phyloP scores from a whole-genome alignment of 2,329 filamentous ascomycete genomes.

The Aspergillus floridensis region DNA sequence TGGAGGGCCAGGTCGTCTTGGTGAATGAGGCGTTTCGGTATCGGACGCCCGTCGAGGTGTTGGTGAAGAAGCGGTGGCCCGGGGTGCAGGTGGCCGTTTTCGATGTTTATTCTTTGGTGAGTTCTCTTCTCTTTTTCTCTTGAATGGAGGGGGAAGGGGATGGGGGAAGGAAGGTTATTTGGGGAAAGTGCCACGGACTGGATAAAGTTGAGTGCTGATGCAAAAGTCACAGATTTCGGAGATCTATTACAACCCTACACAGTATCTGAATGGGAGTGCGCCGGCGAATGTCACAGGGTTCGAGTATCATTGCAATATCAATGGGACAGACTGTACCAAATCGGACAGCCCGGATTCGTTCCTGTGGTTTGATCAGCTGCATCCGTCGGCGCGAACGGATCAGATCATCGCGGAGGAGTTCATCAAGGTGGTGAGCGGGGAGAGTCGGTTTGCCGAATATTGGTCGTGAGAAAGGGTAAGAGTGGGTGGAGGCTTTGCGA shows the following conservation, averaged over 20 bases:
- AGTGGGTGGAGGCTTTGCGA: too few species aligned
- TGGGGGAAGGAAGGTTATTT: too few species aligned
- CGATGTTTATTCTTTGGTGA: constrained; percentile 61
- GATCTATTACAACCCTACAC: constrained; percentile 58
- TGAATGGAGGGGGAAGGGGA: background rate
- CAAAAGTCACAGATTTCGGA: constrained; percentile 52
- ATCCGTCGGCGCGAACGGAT: constrained; percentile 65
- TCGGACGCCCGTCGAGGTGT: constrained; percentile 47
- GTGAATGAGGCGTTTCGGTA: constrained; percentile 54
- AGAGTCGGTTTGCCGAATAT: constrained; percentile 11
- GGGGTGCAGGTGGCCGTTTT: constrained; percentile 63
- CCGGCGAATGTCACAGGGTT: constrained; percentile 61
- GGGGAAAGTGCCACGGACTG: too few species aligned
- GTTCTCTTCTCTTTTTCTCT: constrained; percentile 10
- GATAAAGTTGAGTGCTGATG: background rate
- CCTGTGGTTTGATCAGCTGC: constrained; percentile 70
- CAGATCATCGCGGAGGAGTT: constrained; percentile 57
- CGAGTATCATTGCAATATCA: constrained; percentile 52
- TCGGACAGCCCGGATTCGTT: constrained; percentile 11
- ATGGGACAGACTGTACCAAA: background rate
- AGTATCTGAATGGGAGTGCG: constrained; percentile 61
- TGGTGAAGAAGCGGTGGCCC: constrained; percentile 43
- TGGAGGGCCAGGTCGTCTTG: constrained; percentile 50
- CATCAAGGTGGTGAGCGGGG: constrained; percentile 53
- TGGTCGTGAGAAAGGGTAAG: background rate